Conservation (phyloP, 2,329 filamentous ascomycete species). For the Helotiales sp. region DNA sequence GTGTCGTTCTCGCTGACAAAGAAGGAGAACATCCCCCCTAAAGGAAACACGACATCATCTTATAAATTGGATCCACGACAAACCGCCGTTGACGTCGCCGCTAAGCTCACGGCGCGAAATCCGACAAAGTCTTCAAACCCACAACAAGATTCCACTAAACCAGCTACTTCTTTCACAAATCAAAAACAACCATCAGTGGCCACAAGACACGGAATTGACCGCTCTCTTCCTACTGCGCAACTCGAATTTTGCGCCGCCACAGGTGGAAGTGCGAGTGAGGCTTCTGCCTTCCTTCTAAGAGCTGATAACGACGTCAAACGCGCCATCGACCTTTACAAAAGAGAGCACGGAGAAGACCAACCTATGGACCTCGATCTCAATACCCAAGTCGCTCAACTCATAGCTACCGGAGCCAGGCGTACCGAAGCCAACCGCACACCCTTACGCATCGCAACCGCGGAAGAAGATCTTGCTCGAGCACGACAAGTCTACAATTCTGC, state of each 20-base stretch:
- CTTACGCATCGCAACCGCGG: background rate
- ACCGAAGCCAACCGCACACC: background rate
- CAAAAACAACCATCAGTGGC: background rate
- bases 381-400: background rate
- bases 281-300: constrained; percentile 1
- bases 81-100: constrained; percentile 12
- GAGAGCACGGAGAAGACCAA: background rate
- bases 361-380: background rate
- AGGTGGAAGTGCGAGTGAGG: background rate
- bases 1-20: background rate
- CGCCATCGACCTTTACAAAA: background rate
- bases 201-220: constrained; percentile 1
- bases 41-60: background rate
- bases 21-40: background rate
- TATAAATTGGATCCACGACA: background rate
- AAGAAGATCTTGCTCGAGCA: background rate
- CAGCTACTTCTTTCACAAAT: background rate
- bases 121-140: background rate
- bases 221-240: background rate
- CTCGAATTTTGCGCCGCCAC: background rate
- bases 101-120: background rate
- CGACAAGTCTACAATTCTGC: background rate
- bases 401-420: background rate
- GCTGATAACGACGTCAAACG: background rate
- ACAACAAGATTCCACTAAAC: background rate